phyloP scores from a whole-genome alignment of 2,329 filamentous ascomycete species.

The Penicillium frequentans region DNA sequence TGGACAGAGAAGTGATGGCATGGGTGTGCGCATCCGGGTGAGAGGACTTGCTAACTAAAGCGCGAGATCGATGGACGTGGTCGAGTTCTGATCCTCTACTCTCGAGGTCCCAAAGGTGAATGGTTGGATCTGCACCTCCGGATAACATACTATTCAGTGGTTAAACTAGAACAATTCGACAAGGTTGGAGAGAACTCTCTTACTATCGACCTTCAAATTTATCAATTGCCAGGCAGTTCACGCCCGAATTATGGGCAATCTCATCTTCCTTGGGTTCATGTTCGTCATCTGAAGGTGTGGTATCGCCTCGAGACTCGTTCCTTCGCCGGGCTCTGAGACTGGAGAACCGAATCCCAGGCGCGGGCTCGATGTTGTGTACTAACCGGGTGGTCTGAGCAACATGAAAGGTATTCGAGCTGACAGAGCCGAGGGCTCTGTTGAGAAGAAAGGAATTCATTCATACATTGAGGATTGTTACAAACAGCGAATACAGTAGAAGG shows the following conservation, averaged over 20 bases:
- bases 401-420: conserved; percentile 64
- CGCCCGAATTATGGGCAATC: conserved; percentile 71
- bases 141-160: conserved; percentile 65
- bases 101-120: conserved; percentile 87
- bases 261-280: conserved; percentile 27
- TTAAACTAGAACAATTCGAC: neutral
- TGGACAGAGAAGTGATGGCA: conserved; percentile 48
- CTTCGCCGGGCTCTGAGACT: conserved; percentile 46
- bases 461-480: conserved; percentile 32
- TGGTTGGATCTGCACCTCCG: conserved; percentile 79
- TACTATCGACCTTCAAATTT: conserved; percentile 76
- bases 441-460: conserved; percentile 78
- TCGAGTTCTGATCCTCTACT: conserved; percentile 50
- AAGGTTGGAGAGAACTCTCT: neutral
- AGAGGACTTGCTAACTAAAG: conserved; percentile 41
- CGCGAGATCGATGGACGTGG: conserved; percentile 55
- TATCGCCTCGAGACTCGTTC: conserved; percentile 9
- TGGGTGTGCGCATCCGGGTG: conserved; percentile 44
- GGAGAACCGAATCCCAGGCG: conserved; percentile 68
- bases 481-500: neutral
- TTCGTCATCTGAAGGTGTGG: conserved; percentile 11
- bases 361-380: conserved; percentile 67
- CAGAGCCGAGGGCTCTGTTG: conserved; percentile 70
- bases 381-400: conserved; percentile 65
- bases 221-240: conserved; percentile 77